Percentiles rank a stretch among this genome's conserved stretches.
Evolutionary conservation across 768 basidiomycete genomes (phyloP).

Genomic region (Auriscalpium vulgare): DNA sequence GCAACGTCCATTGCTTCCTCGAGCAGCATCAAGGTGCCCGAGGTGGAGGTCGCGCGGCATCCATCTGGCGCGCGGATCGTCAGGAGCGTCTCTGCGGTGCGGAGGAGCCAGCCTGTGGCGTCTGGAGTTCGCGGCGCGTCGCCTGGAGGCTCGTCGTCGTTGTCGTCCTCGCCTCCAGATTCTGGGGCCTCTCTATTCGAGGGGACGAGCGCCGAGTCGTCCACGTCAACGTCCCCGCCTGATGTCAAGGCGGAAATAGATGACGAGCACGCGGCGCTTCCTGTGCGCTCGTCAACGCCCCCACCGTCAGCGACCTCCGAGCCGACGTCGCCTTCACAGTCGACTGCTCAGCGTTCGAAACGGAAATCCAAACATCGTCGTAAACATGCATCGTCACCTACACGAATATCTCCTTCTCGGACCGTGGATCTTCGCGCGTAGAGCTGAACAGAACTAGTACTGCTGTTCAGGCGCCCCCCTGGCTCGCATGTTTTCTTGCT

Average conservation of each 20-base stretch:
- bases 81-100: constrained; percentile 43
- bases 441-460: too few species aligned
- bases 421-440: background rate
- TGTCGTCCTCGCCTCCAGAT: too few species aligned
- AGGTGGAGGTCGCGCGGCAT: constrained; percentile 7
- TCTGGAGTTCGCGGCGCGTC: constrained; percentile 12
- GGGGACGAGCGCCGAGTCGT: too few species aligned
- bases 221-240: too few species aligned
- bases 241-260: too few species aligned
- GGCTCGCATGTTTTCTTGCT: too few species aligned
- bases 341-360: background rate
- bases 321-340: background rate
- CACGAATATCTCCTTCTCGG: constrained; percentile 1
- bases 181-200: too few species aligned
- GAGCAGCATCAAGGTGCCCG: constrained; percentile 12
- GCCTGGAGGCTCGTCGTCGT: background rate
- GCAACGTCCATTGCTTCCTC: background rate
- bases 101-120: constrained; percentile 34
- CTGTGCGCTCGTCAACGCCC: too few species aligned
- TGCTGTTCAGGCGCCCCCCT: too few species aligned
- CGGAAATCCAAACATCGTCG: background rate
- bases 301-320: too few species aligned
- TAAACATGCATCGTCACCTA: background rate
- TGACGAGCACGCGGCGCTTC: too few species aligned
- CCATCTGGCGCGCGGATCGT: constrained; percentile 42